Percentiles rank a stretch among this genome's conserved stretches.
Evolutionary conservation across 2,329 filamentous ascomycete species (phyloP).

Genomic region (Hypoxylon sp.): DNA sequence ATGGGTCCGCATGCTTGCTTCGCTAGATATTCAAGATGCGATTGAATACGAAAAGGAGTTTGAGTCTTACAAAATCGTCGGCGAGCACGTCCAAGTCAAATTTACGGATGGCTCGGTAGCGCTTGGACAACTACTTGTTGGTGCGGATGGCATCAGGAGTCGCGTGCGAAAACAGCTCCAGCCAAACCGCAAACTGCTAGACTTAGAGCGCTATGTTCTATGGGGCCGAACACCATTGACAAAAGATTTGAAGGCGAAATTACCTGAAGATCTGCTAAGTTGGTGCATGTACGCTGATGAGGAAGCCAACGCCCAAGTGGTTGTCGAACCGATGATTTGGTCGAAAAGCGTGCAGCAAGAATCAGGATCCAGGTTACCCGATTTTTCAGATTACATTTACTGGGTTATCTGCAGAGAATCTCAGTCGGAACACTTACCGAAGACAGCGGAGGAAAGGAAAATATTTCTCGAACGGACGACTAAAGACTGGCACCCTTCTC

Average conservation of each 20-base stretch:
- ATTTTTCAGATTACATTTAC: constrained; percentile 51
- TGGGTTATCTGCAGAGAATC: constrained; percentile 51
- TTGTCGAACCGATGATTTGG: constrained; percentile 53
- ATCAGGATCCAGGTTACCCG: constrained; percentile 43
- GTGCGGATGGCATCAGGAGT: constrained; percentile 54
- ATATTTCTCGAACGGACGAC: constrained; percentile 43
- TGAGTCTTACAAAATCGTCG: constrained; percentile 46
- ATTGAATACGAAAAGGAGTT: constrained; percentile 54
- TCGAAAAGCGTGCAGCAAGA: constrained; percentile 41
- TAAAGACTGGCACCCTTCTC: constrained; percentile 49
- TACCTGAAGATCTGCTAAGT: constrained; percentile 46
- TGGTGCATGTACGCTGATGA: constrained; percentile 54
- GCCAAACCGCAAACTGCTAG: constrained; percentile 51
- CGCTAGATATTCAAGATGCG: constrained; percentile 48
- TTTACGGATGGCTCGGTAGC: constrained; percentile 51
- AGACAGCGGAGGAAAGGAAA: constrained; percentile 47
- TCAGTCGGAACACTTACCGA: constrained; percentile 43
- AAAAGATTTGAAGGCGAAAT: constrained; percentile 40
- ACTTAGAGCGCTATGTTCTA: constrained; percentile 53
- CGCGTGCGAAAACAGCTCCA: constrained; percentile 53
- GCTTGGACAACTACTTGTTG: constrained; percentile 49
- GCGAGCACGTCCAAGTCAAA: constrained; percentile 42
- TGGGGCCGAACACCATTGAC: constrained; percentile 53
- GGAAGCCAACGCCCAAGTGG: constrained; percentile 49
- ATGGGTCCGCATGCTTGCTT: constrained; percentile 52